Evolutionary conservation across 2,329 filamentous ascomycete genomes (phyloP), one percentile per base, ranked within the genome.

Genomic region (Diaporthe sp.): DNA sequence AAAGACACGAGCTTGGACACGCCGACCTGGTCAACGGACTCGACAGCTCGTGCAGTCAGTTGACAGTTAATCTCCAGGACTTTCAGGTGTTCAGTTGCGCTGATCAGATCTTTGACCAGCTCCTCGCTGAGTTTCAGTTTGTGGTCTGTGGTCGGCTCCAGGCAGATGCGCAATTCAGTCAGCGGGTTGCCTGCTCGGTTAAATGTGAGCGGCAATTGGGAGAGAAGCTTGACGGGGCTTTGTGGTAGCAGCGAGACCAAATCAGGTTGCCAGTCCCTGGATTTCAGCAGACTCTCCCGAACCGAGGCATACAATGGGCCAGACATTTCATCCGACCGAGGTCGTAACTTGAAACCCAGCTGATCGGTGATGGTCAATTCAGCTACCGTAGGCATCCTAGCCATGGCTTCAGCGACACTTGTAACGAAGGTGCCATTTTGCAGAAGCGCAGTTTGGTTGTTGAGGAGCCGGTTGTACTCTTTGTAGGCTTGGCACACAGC

Each of bases 11-110:
- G 8, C 2, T 22, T 19, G 15, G 39, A 25, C 4, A 31, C 2
- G 2, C 3, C 7, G 12, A 0, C 39, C 15, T 19, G 8, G 0
- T 0, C 12, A 19, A 0, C 13, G 0, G 7, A 19, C 5, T 28
- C 12, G 3, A 4, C 1, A 28, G n/a, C 37, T 44, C 1, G 22
- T 10, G 7, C 0, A 9, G 1, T 19, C 39, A 25, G 2, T 3
- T 9, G 2, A 10, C 42, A 34, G 1, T 15, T 0, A n/a, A 67
- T 49, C 0, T 3, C 0, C 44, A 67, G 10, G 3, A 2, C 28
- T 9, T 37, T 13, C 19, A 67, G 44, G 8, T 37, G 19, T n/a
- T n/a, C 17, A 46, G 44, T 12, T 17, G 17, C 28, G 17, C 7
- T 15, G 6, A 13, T 2, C 17, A 67, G 8, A 5, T 34, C 28